Conservation (phyloP, 1,139 yeast species). For the Torulaspora pretoriensis region DNA sequence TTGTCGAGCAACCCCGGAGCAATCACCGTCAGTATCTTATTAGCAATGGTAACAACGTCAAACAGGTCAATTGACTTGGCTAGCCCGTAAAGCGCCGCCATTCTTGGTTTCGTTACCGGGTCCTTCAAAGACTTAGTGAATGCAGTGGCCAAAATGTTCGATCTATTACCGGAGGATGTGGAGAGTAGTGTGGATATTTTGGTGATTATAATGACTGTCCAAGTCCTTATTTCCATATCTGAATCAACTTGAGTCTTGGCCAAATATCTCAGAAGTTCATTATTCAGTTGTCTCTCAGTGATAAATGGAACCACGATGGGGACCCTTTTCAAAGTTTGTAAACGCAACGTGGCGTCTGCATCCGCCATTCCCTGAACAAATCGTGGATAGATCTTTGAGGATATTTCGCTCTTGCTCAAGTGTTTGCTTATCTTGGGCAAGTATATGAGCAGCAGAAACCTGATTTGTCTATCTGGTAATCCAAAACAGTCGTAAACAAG, state of each 20-base stretch:
- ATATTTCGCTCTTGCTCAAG: conserved; percentile 59
- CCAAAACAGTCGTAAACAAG: conserved; percentile 59
- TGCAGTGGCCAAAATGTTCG: conserved; percentile 81
- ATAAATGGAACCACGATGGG: conserved; percentile 61
- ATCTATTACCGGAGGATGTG: conserved; percentile 45
- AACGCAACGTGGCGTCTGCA: conserved; percentile 73
- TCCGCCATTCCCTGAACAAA: conserved; percentile 80
- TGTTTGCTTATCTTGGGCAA: conserved; percentile 53
- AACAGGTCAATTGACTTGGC: conserved; percentile 61
- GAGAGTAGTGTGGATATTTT: conserved; percentile 65
- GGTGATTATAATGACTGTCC: conserved; percentile 74
- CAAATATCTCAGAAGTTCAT: conserved; percentile 71
- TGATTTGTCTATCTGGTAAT: conserved; percentile 68
- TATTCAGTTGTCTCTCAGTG: conserved; percentile 77
- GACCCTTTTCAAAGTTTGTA: conserved; percentile 72
- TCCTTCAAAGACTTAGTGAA: conserved; percentile 80
- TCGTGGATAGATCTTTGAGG: conserved; percentile 63
- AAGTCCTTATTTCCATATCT: conserved; percentile 77
- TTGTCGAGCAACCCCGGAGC: conserved; percentile 80
- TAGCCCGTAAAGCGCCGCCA: conserved; percentile 76
- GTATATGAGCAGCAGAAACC: conserved; percentile 63
- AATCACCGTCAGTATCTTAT: conserved; percentile 77
- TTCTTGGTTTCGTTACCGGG: conserved; percentile 68
- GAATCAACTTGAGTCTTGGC: conserved; percentile 89
- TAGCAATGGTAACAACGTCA: conserved; percentile 71